Evolutionary conservation across 2,329 filamentous ascomycete species (phyloP).

Genomic region (Ceratocystiopsis brevicomis): DNA sequence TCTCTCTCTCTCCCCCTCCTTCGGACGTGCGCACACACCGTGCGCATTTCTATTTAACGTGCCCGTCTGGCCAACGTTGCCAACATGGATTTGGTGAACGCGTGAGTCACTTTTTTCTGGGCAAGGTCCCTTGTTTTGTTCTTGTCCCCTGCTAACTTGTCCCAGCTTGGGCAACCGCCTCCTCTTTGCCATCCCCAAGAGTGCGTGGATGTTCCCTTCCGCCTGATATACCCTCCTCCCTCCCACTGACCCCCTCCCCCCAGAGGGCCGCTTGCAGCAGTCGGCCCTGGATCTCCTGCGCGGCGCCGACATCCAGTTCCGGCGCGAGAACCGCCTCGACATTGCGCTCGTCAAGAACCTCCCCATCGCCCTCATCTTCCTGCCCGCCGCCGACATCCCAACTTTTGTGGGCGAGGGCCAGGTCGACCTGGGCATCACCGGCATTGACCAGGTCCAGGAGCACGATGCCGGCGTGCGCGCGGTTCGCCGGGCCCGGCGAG

Average conservation of each 20-base stretch:
- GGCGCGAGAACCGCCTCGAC: conserved; percentile 83
- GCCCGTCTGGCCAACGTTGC: not conserved
- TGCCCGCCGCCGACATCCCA: conserved; percentile 91
- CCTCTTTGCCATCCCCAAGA: conserved; percentile 96
- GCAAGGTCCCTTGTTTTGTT: not conserved
- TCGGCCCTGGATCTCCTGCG: conserved; percentile 76
- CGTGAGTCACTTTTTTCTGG: conserved; percentile 19
- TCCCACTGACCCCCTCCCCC: not conserved
- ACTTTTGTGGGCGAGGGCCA: conserved; percentile 91
- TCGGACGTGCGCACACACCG: too few relatives aligned
- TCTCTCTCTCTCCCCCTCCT: too few relatives aligned
- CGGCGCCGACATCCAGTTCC: conserved; percentile 91
- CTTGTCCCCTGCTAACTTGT: conserved; percentile 1
- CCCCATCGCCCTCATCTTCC: conserved; percentile 86
- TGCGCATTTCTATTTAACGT: not conserved
- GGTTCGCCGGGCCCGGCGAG: conserved; percentile 25
- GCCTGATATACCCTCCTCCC: too few relatives aligned
- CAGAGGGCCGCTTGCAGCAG: conserved; percentile 85
- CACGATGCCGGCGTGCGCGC: conserved; percentile 49
- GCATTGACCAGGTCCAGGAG: conserved; percentile 79
- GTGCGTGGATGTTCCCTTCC: conserved; percentile 34
- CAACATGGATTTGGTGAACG: conserved; percentile 34
- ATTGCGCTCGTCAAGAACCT: conserved; percentile 97
- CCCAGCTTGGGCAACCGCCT: conserved; percentile 75
- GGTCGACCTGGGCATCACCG: conserved; percentile 83